phyloP scores from a whole-genome alignment of 2,329 filamentous ascomycete genomes.

The Botrytis aclada region DNA sequence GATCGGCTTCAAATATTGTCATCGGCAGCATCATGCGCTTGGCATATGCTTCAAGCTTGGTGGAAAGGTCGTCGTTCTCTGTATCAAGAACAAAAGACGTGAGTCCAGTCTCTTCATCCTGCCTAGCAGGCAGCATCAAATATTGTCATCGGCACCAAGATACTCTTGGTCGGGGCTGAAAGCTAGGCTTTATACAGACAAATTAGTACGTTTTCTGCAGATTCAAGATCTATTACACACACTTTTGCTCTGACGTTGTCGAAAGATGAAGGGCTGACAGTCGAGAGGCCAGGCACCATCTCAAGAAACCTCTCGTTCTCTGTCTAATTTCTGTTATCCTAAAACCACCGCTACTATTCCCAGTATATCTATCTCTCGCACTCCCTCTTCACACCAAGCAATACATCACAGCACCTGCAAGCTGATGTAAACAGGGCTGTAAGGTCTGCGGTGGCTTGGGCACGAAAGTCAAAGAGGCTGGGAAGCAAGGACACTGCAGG shows the following conservation, averaged over 20 bases:
- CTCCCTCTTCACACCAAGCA: background rate
- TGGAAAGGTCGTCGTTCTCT: constrained; percentile 57
- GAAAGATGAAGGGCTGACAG: background rate
- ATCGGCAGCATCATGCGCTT: constrained; percentile 44
- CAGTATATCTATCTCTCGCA: background rate
- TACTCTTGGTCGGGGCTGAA: background rate
- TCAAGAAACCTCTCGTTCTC: background rate
- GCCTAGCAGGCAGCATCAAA: constrained; percentile 1
- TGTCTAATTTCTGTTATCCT: background rate
- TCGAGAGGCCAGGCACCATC: background rate
- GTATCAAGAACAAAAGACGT: constrained; percentile 56
- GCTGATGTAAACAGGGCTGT: constrained; percentile 1
- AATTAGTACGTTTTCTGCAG: background rate
- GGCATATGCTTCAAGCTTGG: constrained; percentile 25
- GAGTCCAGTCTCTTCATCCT: constrained; percentile 35
- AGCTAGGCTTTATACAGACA: background rate
- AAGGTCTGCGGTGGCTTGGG: background rate
- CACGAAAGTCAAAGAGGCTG: background rate
- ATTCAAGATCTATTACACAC: background rate
- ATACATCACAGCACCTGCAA: background rate
- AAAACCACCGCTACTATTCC: background rate
- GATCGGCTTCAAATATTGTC: background rate
- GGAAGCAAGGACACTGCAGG: background rate
- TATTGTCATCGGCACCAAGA: background rate
- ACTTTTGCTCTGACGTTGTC: background rate